phyloP scores from a whole-genome alignment of 352 stramenopile species.

The Plasmopara viticola region DNA sequence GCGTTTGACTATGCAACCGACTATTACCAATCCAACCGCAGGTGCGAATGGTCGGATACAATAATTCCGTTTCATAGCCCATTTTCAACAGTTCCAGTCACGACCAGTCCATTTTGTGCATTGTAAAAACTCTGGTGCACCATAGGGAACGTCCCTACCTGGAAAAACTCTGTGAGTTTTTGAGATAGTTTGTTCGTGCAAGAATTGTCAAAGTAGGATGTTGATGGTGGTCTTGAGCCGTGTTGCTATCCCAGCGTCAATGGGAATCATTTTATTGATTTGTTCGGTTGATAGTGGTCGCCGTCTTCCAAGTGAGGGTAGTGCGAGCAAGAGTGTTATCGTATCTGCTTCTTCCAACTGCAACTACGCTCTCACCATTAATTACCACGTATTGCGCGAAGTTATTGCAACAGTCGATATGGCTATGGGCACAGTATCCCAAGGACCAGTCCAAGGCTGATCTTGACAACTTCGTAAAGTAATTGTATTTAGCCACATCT shows the following conservation, averaged over 20 bases:
- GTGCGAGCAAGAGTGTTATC: too few relatives aligned
- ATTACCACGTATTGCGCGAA: conserved; percentile 11
- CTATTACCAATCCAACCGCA: conserved; percentile 7
- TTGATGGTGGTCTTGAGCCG: conserved; percentile 14
- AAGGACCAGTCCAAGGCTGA: too few relatives aligned
- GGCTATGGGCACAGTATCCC: too few relatives aligned
- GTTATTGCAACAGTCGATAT: conserved; percentile 7
- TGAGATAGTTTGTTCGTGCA: conserved; percentile 13
- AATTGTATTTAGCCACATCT: too few relatives aligned
- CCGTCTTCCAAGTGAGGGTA: conserved; percentile 1
- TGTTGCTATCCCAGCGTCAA: too few relatives aligned
- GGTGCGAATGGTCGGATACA: conserved; percentile 11
- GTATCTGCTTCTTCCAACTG: conserved; percentile 5
- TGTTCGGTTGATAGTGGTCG: conserved; percentile 18
- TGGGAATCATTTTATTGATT: conserved; percentile 1
- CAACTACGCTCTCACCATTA: conserved; percentile 3
- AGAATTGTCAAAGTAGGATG: conserved; percentile 6
- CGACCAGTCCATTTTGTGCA: conserved; percentile 7
- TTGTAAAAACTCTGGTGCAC: background rate
- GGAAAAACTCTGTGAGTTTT: conserved; percentile 8
- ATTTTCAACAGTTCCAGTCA: conserved; percentile 23
- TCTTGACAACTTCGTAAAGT: too few relatives aligned
- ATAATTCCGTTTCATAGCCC: conserved; percentile 11
- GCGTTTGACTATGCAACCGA: background rate
- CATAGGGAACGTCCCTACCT: conserved; percentile 1